Base-by-base conservation (phyloP, 805 yeast species). In the Spathaspora hagerdaliae region DNA sequence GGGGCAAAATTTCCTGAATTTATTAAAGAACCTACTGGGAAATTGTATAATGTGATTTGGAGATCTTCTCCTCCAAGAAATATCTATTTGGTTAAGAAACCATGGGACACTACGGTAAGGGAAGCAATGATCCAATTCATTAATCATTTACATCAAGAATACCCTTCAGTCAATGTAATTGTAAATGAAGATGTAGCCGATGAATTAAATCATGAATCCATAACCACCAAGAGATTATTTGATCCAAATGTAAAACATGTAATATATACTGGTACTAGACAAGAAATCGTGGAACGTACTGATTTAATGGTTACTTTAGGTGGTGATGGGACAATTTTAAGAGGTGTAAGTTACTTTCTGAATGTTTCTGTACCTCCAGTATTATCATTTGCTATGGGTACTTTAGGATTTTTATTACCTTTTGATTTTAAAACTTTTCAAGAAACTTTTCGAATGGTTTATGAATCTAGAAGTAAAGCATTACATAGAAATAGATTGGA, bases 251-350 rank as follows among this genome's bases (percentile, higher is more conserved):
- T 27, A 67, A 6, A 53, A 45, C 15, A 49, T n/a, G 33, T 48
- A 31, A 36, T 87, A 1, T 81, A 73, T 56, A 78, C 91, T 0
- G 94, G 95, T 0, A 55, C 76, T 3, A 63, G 63, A 13, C 65
- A 70, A 9, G 85, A 82, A 8, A 79, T 89, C 37, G 74, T 80
- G 1, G 55, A 69, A 9, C 86, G 82, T 54, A 79, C 96, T 0
- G 98, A 91, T 58, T 63, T 91, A 37, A 67, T 91, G 34, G 90
- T 91, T 7, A 86, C 96, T 0, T 64, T 91, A 35, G 98, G 98
- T n/a, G 98, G 98, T 14, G 98, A 91, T 63, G 98, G 98, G 5
- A 91, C 97, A 0, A 88, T 89, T 45, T 64, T 91, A 38, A 77
- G 91, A 44, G 96, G 92, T 0, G 92, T 89, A 0, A 81, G 94